Base-by-base conservation (phyloP, 768 basidiomycete species). In the Podaxis sp. region DNA sequence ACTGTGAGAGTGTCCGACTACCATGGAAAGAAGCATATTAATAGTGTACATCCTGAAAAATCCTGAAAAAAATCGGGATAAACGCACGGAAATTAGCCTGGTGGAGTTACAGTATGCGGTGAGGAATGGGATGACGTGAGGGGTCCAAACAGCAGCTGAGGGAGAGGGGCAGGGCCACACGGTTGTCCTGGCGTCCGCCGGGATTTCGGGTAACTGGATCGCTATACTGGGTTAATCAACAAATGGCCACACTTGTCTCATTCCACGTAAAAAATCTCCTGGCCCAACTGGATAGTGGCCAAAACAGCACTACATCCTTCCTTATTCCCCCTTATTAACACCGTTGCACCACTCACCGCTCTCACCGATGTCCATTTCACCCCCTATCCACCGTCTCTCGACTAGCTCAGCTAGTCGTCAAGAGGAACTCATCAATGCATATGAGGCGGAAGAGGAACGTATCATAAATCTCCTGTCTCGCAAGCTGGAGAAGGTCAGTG, bases 361-460 rank as follows among this genome's bases (percentile, higher is more conserved):
- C 33, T 33, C 52, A 40, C 64, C 41, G 1, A 80, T 80, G 78
- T 79, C 79, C 48, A 65, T 75, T 56, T 80, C 89, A 30, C 86
- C 86, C 12, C 87, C 89, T 46, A 76, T 87, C 55, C 83, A 86
- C 62, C 80, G 87, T n/a, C 70, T 76, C 60, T 86, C 87, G 11
- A 76, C 78, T 2, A 78, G 82, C 37, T 85, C 81, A 69, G 76
- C 85, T 41, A 81, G 78, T 64, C 66, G 64, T 10, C 84, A 88
- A 68, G 91, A 93, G 71, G 88, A 85, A 57, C 80, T 94, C 70
- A 93, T 93, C 70, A 93, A 94, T 74, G 89, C 89, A 22, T 94
- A 93, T 72, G 92, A 94, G 68, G 93, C 92, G 11, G 92, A 95
- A 74, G 91, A 95, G 75, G 93, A 95, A 72, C 86, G 91, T 50